Percentiles rank a stretch among this genome's conserved stretches.
phyloP scores from a whole-genome alignment of 768 basidiomycete species.

The Leccinum boreale region DNA sequence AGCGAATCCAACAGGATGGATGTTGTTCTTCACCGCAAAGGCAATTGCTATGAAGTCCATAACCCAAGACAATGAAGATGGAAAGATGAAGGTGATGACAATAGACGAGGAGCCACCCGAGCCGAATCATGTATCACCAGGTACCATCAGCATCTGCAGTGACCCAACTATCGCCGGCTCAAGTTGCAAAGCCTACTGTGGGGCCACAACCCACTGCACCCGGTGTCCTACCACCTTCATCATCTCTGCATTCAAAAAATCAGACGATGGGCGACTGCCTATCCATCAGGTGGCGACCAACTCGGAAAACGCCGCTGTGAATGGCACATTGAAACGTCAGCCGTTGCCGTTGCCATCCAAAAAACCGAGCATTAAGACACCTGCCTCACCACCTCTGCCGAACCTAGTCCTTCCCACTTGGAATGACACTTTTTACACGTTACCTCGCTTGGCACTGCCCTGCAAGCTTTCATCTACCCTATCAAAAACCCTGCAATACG shows the following conservation, averaged over 20 bases:
- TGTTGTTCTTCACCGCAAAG: constrained; percentile 52
- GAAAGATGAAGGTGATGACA: constrained; percentile 78
- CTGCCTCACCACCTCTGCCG: constrained; percentile 43
- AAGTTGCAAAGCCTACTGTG: constrained; percentile 8
- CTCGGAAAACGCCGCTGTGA: constrained; percentile 34
- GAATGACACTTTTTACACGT: constrained; percentile 74
- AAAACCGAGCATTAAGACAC: constrained; percentile 33
- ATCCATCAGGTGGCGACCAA: constrained; percentile 18
- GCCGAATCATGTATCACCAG: constrained; percentile 4
- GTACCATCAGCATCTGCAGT: constrained; percentile 13
- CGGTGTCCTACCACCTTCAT: constrained; percentile 4
- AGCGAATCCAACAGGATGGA: constrained; percentile 57
- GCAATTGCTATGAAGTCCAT: constrained; percentile 52
- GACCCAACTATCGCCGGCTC: constrained; percentile 13
- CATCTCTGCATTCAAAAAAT: constrained; percentile 15
- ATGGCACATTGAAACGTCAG: constrained; percentile 27
- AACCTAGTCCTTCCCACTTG: constrained; percentile 91
- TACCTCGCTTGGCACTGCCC: constrained; percentile 60
- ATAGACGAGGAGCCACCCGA: constrained; percentile 49
- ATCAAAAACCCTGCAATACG: constrained; percentile 58
- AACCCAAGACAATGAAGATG: constrained; percentile 45
- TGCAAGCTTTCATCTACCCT: constrained; percentile 35
- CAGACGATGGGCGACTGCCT: constrained; percentile 17
- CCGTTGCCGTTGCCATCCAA: constrained; percentile 47
- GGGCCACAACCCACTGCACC: constrained; percentile 4